Evolutionary conservation across 176 grass and related monocot species (phyloP).

Genomic region (Raddia guianensis): DNA sequence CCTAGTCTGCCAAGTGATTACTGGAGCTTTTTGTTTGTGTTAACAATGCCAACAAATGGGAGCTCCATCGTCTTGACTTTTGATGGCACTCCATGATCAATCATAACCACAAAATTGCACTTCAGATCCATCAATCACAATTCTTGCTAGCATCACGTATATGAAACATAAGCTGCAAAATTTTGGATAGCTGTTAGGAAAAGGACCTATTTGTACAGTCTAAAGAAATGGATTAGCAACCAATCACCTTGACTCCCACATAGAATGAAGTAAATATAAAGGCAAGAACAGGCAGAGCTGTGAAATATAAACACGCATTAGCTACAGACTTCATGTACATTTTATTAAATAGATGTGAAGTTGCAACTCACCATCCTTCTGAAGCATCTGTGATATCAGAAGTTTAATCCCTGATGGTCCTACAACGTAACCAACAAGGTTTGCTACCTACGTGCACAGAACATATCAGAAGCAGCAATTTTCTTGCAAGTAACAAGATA

Average conservation of each 20-base stretch:
- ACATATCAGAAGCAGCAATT: conserved; percentile 12
- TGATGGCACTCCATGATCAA: not conserved
- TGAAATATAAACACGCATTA: conserved; percentile 39
- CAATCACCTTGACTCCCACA: conserved; percentile 78
- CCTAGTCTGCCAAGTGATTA: too few species aligned
- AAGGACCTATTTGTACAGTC: not conserved
- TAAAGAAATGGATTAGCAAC: conserved; percentile 18
- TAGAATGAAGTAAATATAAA: conserved; percentile 81
- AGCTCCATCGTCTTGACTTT: not conserved
- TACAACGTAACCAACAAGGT: conserved; percentile 87
- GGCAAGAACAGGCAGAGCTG: conserved; percentile 60
- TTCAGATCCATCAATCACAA: conserved; percentile 5
- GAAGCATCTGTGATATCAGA: conserved; percentile 67
- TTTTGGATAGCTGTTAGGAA: conserved; percentile 33
- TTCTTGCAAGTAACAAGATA: not conserved
- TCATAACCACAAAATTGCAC: not conserved
- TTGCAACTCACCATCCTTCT: conserved; percentile 61
- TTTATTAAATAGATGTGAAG: not conserved
- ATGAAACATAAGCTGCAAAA: conserved; percentile 89
- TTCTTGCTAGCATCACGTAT: conserved; percentile 56
- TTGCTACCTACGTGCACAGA: conserved; percentile 64
- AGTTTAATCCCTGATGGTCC: conserved; percentile 71
- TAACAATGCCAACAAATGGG: too few species aligned
- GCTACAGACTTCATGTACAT: not conserved
- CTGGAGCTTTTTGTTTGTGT: too few species aligned